phyloP scores from a whole-genome alignment of 2,329 filamentous ascomycete genomes.

The Penicillium thymicola region DNA sequence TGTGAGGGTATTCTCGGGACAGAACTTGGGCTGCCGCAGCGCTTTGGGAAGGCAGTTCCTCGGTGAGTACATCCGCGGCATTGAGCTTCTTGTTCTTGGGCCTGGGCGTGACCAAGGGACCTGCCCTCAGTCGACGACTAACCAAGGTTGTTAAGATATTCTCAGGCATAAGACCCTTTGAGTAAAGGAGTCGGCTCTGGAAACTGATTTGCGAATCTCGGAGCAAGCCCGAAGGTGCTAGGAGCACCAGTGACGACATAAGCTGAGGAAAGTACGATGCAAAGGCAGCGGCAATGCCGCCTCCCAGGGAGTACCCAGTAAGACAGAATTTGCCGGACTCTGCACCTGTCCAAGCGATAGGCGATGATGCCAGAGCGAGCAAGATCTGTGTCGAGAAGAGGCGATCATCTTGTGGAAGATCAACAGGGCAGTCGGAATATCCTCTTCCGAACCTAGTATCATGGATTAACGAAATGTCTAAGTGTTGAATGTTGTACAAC shows the following conservation, averaged over 20 bases:
- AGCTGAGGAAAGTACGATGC: conserved; percentile 66
- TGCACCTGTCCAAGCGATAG: conserved; percentile 61
- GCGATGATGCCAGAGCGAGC: conserved; percentile 66
- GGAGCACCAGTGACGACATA: conserved; percentile 66
- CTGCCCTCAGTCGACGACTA: conserved; percentile 48
- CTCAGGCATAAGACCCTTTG: conserved; percentile 58
- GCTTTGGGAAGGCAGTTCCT: conserved; percentile 38
- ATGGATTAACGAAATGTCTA: background rate
- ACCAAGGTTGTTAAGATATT: conserved; percentile 54
- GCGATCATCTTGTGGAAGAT: conserved; percentile 67
- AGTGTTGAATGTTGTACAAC: background rate
- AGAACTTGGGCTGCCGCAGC: conserved; percentile 47
- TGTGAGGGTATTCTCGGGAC: conserved; percentile 49
- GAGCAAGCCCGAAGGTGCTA: conserved; percentile 77
- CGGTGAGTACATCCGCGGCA: conserved; percentile 41
- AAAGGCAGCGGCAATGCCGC: conserved; percentile 69
- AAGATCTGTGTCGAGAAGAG: conserved; percentile 72
- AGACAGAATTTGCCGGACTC: conserved; percentile 60
- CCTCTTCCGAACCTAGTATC: conserved; percentile 59
- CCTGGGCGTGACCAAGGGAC: conserved; percentile 35
- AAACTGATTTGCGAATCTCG: conserved; percentile 60
- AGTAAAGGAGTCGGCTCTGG: conserved; percentile 62
- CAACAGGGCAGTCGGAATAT: conserved; percentile 66
- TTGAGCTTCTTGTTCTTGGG: conserved; percentile 34
- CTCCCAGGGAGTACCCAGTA: conserved; percentile 77